Evolutionary conservation across 2,329 filamentous ascomycete species (phyloP).

Genomic region (Juglanconis oblonga): DNA sequence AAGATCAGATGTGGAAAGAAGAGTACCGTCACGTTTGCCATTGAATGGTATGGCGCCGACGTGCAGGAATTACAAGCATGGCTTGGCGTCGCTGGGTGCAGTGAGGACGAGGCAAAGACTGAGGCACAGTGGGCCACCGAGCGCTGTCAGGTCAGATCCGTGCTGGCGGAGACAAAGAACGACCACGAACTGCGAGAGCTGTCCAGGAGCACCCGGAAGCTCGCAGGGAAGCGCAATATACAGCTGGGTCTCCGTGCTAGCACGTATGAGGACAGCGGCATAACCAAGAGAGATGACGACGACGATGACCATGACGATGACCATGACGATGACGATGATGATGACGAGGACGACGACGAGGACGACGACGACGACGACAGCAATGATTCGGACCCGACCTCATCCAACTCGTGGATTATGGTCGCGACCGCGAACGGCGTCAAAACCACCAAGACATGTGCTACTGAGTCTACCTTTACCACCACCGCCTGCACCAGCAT

Average conservation of each 20-base stretch:
- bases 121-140: not conserved
- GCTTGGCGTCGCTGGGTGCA: conserved; percentile 8
- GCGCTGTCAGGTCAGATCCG: not conserved
- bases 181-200: not conserved
- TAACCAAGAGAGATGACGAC: not conserved
- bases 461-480: conserved; percentile 32
- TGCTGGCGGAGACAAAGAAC: not conserved
- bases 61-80: conserved; percentile 2
- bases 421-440: conserved; percentile 14
- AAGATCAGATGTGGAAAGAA: not conserved
- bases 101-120: not conserved
- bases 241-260: not conserved
- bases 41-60: not conserved
- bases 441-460: conserved; percentile 29
- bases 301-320: too few species aligned
- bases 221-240: not conserved
- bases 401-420: conserved; percentile 12
- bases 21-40: not conserved
- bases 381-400: not conserved
- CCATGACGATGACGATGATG: conserved; percentile 20
- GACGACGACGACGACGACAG: not conserved
- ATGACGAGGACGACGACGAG: conserved; percentile 17
- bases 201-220: not conserved
- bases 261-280: not conserved
- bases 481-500: conserved; percentile 40